phyloP scores from a whole-genome alignment of 805 yeast genomes.

The Pichia phayaonensis region DNA sequence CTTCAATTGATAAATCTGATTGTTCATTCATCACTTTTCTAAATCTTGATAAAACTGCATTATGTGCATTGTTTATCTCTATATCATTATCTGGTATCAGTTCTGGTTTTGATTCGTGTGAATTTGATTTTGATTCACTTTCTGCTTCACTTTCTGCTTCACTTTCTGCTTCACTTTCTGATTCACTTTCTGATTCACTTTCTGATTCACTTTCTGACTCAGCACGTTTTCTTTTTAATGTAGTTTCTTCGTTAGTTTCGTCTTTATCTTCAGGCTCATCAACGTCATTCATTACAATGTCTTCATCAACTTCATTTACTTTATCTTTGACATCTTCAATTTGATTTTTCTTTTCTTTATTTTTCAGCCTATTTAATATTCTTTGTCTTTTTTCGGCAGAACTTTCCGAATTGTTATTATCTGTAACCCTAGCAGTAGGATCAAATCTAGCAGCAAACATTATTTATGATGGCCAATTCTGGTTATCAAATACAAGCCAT shows the following conservation, averaged over 20 bases:
- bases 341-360: slow-evolving; percentile 17
- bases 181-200: slow-evolving; percentile 1
- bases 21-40: slow-evolving; percentile 32
- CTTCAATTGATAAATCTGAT: slow-evolving; percentile 12
- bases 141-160: slow-evolving; percentile 1
- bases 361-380: slow-evolving; percentile 15
- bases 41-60: slow-evolving; percentile 47
- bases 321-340: slow-evolving; percentile 9
- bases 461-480: neutral
- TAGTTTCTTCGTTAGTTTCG: slow-evolving; percentile 26
- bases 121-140: slow-evolving; percentile 5
- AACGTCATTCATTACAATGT: slow-evolving; percentile 23
- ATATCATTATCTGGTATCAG: slow-evolving; percentile 5
- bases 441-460: slow-evolving; percentile 67
- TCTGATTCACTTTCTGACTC: slow-evolving; percentile 1
- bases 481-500: neutral
- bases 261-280: slow-evolving; percentile 25
- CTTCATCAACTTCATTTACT: slow-evolving; percentile 16
- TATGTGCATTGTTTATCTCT: slow-evolving; percentile 30
- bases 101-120: neutral
- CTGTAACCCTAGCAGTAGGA: slow-evolving; percentile 29
- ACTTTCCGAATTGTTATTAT: slow-evolving; percentile 22
- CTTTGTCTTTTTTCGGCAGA: slow-evolving; percentile 19
- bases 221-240: slow-evolving; percentile 7
- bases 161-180: neutral